Evolutionary conservation across 305 asterid species (phyloP).

Genomic region (Solanum chacoense): DNA sequence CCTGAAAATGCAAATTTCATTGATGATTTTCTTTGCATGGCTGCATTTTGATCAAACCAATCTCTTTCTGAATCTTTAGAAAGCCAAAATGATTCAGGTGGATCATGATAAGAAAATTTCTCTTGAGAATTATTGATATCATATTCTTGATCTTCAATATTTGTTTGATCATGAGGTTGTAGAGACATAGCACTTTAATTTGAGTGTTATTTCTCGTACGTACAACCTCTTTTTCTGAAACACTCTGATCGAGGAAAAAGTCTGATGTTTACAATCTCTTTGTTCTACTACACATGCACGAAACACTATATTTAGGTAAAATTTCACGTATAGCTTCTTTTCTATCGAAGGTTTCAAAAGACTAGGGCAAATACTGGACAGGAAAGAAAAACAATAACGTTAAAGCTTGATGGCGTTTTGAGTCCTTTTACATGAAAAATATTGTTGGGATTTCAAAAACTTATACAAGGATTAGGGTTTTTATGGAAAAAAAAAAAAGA

Average conservation of each 20-base stretch:
- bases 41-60: conserved; percentile 44
- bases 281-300: neutral
- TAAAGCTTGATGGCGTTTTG: neutral
- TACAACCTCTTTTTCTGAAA: neutral
- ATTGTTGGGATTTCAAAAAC: neutral
- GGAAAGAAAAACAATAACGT: neutral
- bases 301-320: neutral
- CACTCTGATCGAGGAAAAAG: neutral
- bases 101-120: conserved; percentile 23
- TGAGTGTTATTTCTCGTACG: neutral
- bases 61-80: conserved; percentile 32
- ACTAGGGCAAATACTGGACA: neutral
- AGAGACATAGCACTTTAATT: neutral
- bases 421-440: neutral
- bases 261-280: neutral
- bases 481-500: too few relatives aligned
- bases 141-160: neutral
- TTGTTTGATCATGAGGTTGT: neutral
- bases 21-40: conserved; percentile 47
- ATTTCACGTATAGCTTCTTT: neutral
- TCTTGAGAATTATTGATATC: neutral
- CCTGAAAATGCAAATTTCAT: conserved; percentile 21
- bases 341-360: neutral
- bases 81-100: conserved; percentile 50
- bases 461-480: neutral